Percentiles rank a stretch among this genome's conserved stretches.
These are phyloP conservation scores for Trichosporon inkin DNA, from an alignment of 1,284 basidiomycete species.

Conservation along the genomic window DNA sequence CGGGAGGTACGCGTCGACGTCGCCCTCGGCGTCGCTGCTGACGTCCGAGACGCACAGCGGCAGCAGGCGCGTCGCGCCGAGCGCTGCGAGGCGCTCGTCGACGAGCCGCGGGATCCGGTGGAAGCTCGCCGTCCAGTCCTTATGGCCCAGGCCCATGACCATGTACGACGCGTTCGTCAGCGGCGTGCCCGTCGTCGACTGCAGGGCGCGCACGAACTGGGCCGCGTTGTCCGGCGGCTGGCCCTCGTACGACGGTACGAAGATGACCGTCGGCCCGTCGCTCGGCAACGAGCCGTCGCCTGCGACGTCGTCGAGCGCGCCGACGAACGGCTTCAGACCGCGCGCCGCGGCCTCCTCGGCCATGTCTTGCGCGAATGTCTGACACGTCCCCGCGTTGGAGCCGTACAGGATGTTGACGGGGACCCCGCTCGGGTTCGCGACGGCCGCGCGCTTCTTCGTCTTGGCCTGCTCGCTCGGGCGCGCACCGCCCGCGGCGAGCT, in stretches of 20 bases:
- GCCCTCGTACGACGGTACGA: slow-evolving; percentile 58
- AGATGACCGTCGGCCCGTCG: slow-evolving; percentile 54
- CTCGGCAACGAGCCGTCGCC: slow-evolving; percentile 48
- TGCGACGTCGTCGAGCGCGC: slow-evolving; percentile 52
- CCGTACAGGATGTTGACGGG: neutral
- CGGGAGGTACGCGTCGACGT: neutral
- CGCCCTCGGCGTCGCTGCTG: neutral
- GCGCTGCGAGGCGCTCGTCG: slow-evolving; percentile 50
- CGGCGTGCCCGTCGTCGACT: slow-evolving; percentile 11
- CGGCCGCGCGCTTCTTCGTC: slow-evolving; percentile 12
- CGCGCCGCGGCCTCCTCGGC: slow-evolving; percentile 51
- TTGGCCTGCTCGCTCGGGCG: slow-evolving; percentile 11
- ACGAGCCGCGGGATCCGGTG: slow-evolving; percentile 54
- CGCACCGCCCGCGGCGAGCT: slow-evolving; percentile 28
- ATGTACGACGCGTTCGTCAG: slow-evolving; percentile 52
- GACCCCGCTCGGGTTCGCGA: neutral
- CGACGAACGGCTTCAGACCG: slow-evolving; percentile 53
- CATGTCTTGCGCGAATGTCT: slow-evolving; percentile 56
- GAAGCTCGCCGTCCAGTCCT: slow-evolving; percentile 56
- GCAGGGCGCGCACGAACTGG: neutral
- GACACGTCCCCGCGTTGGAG: slow-evolving; percentile 51
- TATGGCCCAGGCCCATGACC: slow-evolving; percentile 58
- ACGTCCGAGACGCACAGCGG: neutral
- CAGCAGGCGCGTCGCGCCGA: slow-evolving; percentile 50
- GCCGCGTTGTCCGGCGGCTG: slow-evolving; percentile 17